A percentile compares a stretch with the other conserved stretches of the same genome.
Evolutionary conservation across 2,329 filamentous ascomycete species (phyloP).

Genomic region (Drechslerella coelobrocha): DNA sequence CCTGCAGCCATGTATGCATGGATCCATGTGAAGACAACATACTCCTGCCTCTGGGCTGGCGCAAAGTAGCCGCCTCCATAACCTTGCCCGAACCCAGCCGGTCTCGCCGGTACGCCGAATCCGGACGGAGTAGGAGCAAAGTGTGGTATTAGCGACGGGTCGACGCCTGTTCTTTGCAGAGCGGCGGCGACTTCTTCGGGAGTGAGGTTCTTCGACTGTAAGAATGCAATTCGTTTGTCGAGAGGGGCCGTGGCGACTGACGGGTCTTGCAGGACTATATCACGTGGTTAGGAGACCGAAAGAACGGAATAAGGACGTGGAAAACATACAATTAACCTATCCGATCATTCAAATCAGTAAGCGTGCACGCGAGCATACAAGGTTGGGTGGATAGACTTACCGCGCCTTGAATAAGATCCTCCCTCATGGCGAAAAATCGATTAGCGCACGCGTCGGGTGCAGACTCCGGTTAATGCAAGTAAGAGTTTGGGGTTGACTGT

Average conservation of each 20-base stretch:
- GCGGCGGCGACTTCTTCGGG: constrained; percentile 91
- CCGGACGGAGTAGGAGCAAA: constrained; percentile 61
- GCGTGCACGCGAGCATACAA: neutral
- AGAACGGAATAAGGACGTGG: neutral
- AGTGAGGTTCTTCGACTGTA: constrained; percentile 95
- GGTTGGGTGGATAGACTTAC: constrained; percentile 16
- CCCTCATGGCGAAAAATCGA: constrained; percentile 35
- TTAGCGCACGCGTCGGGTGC: constrained; percentile 29
- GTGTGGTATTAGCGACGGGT: constrained; percentile 61
- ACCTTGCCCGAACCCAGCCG: constrained; percentile 60
- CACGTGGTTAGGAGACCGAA: constrained; percentile 19
- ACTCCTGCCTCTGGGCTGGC: constrained; percentile 46
- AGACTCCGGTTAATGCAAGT: constrained; percentile 8
- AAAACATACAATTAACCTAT: constrained; percentile 40
- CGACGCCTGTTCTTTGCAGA: constrained; percentile 75
- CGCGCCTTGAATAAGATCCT: constrained; percentile 49
- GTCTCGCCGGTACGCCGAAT: constrained; percentile 59
- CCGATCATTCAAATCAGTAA: constrained; percentile 8
- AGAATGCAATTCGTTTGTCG: constrained; percentile 89
- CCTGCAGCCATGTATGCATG: neutral
- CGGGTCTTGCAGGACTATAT: constrained; percentile 85
- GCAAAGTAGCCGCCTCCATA: constrained; percentile 45
- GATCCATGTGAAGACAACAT: constrained; percentile 6
- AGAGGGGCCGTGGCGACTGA: constrained; percentile 87
- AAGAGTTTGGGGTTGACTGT: neutral